Base-by-base conservation (phyloP, 2,329 filamentous ascomycete genomes). In the Coniochaeta sp. region DNA sequence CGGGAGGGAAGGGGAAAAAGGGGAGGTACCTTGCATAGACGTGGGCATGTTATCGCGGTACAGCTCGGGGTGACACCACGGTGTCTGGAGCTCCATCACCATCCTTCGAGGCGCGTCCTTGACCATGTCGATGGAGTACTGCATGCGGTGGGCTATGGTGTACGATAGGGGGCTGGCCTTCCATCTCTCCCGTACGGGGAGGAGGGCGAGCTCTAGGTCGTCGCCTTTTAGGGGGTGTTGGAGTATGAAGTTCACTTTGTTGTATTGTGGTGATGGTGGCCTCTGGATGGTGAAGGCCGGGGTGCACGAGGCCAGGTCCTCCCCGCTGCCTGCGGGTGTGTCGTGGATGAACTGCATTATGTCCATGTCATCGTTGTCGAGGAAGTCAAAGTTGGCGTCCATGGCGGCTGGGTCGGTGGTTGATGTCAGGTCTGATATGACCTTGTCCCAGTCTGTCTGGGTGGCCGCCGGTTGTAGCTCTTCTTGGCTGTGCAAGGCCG, bases 21-120 rank as follows among this genome's bases (percentile, higher is more conserved):
- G 5, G 10, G 16, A 53, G 49, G 16, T 57, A 73, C 75, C 77
- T 67, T 80, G 73, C 58, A 82, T 72, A 1, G 62, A 67, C 27
- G 63, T 64, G 1, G 79, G 79, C 76, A 82, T 79, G 8, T 60
- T 52, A 2, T 75, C 67, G n/a, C 65, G 65, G 53, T 79, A 82
- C 0, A 83, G 64, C n/a, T 66, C 60, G 0, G 67, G 65, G 55
- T 83, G 79, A 27, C 67, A 72, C 79, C 79, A 83, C 0, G 76
- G 75, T 0, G 76, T 78, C 48, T 71, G 64, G 14, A 69, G 76
- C 45, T 75, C 68, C 8, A 69, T 53, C 0, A 81, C 71, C 71
- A 82, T 77, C 45, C 55, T 69, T n/a, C 53, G 54, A 0, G 73
- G 71, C 1, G 78, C 71, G 51, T 74, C 70, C 42, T 75, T 73